These are phyloP conservation scores for Peterozyma xylosa DNA, from an alignment of 805 yeast genomes.

Conservation along the genomic window DNA sequence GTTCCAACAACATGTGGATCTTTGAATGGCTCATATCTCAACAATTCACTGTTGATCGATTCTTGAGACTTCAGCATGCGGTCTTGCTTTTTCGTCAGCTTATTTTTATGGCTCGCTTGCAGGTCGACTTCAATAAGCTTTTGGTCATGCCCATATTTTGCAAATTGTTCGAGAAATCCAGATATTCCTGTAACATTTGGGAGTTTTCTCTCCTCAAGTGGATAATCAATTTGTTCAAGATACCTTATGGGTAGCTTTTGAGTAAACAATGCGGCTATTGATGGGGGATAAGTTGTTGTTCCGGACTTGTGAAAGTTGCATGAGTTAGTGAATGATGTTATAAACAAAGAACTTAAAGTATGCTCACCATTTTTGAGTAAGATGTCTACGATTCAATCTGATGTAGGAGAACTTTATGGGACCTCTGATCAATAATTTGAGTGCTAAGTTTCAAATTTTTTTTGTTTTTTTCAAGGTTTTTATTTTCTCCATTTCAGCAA, in stretches of 20 bases:
- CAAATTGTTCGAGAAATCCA: conserved; percentile 16
- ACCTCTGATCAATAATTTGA: too few species aligned
- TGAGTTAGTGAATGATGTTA: neutral
- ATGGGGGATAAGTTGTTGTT: conserved; percentile 15
- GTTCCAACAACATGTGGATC: conserved; percentile 49
- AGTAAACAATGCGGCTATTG: conserved; percentile 42
- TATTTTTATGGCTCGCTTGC: conserved; percentile 20
- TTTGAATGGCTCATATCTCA: conserved; percentile 44
- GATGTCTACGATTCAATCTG: too few species aligned
- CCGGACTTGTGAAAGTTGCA: neutral
- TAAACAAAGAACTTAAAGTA: neutral
- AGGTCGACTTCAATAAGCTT: conserved; percentile 23
- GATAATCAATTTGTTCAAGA: conserved; percentile 40
- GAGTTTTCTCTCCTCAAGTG: conserved; percentile 40
- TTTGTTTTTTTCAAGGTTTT: too few species aligned
- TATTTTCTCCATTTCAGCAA: too few species aligned
- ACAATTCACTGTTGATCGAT: conserved; percentile 26
- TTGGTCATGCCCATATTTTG: conserved; percentile 22
- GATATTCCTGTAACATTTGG: conserved; percentile 39
- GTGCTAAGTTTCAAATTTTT: too few species aligned
- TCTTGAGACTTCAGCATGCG: conserved; percentile 12
- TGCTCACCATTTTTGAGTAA: neutral
- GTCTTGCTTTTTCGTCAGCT: conserved; percentile 13
- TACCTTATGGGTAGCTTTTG: conserved; percentile 52
- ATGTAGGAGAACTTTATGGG: too few species aligned